These are phyloP conservation scores for Dendrocalamus latiflorus DNA, from an alignment of 202 grass and related monocot species.

Conservation along the genomic window DNA sequence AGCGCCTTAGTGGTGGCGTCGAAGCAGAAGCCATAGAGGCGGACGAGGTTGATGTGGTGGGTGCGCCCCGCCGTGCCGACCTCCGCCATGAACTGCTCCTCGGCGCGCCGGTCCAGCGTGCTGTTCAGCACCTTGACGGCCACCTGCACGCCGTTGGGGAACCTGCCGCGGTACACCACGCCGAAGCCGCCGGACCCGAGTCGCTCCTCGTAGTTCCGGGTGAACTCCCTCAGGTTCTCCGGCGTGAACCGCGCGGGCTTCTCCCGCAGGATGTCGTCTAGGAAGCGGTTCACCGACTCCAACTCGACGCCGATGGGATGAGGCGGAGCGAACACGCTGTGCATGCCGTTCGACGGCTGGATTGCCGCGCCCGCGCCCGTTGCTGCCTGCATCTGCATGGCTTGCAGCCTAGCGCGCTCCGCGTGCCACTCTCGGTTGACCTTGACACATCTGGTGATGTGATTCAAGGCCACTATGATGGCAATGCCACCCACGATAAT, in stretches of 20 bases:
- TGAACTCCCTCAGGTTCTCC: conserved; percentile 43
- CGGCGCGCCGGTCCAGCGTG: conserved; percentile 39
- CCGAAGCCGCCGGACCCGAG: conserved; percentile 59
- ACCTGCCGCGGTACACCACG: conserved; percentile 55
- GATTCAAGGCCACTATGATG: neutral
- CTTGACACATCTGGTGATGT: conserved; percentile 2
- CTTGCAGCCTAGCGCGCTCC: conserved; percentile 22
- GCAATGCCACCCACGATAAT: neutral
- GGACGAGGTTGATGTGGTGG: conserved; percentile 66
- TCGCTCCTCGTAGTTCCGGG: conserved; percentile 38
- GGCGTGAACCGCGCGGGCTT: conserved; percentile 55
- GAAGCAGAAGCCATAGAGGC: conserved; percentile 75
- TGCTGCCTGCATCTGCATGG: neutral
- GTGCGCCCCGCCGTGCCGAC: conserved; percentile 59
- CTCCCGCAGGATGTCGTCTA: conserved; percentile 46
- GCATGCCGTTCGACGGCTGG: neutral
- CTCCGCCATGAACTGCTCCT: conserved; percentile 86
- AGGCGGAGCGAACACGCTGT: neutral
- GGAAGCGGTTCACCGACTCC: conserved; percentile 43
- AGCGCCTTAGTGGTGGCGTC: conserved; percentile 45
- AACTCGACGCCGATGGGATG: neutral
- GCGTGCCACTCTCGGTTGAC: neutral
- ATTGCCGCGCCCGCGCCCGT: neutral
- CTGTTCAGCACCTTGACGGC: conserved; percentile 59
- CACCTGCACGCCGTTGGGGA: conserved; percentile 45